Conservation (phyloP, 768 basidiomycete species). For the Amanita exitialis region DNA sequence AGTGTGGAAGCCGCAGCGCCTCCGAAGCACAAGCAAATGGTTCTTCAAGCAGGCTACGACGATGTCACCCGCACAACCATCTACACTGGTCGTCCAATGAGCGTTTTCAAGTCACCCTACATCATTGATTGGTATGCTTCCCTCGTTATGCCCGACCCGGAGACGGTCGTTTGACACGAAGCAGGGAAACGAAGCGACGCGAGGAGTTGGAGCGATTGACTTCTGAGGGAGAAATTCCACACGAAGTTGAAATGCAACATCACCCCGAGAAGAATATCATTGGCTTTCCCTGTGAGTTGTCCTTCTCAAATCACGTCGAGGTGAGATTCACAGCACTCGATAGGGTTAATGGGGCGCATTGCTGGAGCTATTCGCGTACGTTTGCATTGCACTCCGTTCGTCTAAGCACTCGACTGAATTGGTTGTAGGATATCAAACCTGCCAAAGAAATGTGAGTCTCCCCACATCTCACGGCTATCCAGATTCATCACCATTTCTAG, state of each 20-base stretch:
- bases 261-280: constrained; percentile 58
- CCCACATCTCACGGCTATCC: constrained; percentile 6
- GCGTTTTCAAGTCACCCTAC: constrained; percentile 74
- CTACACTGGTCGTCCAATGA: constrained; percentile 73
- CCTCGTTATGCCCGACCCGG: not conserved
- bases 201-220: constrained; percentile 51
- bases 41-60: constrained; percentile 64
- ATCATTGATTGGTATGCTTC: constrained; percentile 52
- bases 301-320: not conserved
- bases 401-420: not conserved
- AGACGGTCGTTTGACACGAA: not conserved
- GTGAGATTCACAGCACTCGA: constrained; percentile 1
- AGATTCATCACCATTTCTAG: constrained; percentile 22
- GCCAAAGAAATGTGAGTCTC: constrained; percentile 70
- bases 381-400: constrained; percentile 1
- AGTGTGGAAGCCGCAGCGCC: constrained; percentile 75
- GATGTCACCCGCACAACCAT: constrained; percentile 64
- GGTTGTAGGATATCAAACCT: constrained; percentile 60
- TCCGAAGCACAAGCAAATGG: constrained; percentile 57
- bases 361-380: constrained; percentile 58
- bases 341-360: constrained; percentile 75
- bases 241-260: constrained; percentile 58
- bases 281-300: constrained; percentile 46
- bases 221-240: constrained; percentile 60
- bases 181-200: constrained; percentile 52